Conservation (phyloP, 106 monocot genomes). For the Posidonia australis region DNA sequence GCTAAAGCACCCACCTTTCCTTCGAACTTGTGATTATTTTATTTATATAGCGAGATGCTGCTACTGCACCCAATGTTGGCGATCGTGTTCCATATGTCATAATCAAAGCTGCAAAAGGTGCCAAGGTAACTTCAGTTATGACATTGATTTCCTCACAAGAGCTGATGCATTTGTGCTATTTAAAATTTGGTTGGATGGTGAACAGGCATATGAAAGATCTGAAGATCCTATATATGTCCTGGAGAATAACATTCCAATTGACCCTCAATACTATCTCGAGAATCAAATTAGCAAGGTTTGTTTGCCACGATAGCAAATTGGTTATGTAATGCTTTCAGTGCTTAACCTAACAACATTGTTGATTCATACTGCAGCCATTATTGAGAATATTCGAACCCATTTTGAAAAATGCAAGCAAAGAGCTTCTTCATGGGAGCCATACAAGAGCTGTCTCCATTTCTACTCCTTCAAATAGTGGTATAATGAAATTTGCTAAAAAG, state of each 20-base stretch:
- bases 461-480: conserved; percentile 90
- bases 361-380: conserved; percentile 48
- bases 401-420: conserved; percentile 91
- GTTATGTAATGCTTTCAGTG: not conserved
- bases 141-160: not conserved
- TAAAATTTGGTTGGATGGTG: conserved; percentile 5
- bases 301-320: not conserved
- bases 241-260: conserved; percentile 97
- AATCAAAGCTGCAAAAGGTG: conserved; percentile 96
- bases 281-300: conserved; percentile 95
- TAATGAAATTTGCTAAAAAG: conserved; percentile 97
- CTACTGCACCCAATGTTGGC: conserved; percentile 98
- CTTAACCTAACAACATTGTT: not conserved
- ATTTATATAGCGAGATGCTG: conserved; percentile 67
- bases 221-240: conserved; percentile 98
- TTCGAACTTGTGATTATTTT: not conserved
- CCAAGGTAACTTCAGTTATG: conserved; percentile 51
- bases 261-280: conserved; percentile 96
- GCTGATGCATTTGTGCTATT: not conserved
- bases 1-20: no score
- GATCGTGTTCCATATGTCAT: conserved; percentile 99
- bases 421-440: conserved; percentile 94
- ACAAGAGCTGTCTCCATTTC: conserved; percentile 92
- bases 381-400: conserved; percentile 99
- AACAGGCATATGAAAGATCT: conserved; percentile 93